Evolutionary conservation across 2,329 filamentous ascomycete genomes (phyloP).

Genomic region (Elsinoe australis): DNA sequence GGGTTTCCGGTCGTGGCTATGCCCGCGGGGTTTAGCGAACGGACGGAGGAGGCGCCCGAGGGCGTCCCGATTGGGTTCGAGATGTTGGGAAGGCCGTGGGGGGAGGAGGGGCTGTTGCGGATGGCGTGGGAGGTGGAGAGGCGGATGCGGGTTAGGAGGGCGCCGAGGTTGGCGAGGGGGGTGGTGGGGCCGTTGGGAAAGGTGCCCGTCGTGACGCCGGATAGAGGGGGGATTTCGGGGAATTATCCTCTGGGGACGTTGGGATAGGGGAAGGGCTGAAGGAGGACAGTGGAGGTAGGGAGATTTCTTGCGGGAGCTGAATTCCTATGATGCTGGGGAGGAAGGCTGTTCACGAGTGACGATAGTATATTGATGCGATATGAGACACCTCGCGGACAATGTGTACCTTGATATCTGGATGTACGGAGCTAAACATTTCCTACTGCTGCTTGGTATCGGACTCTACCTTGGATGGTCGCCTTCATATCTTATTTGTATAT

Average conservation of each 20-base stretch:
- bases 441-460: too few species aligned
- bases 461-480: too few species aligned
- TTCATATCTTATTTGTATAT: too few species aligned
- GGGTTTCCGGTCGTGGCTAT: constrained; percentile 48
- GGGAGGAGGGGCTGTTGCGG: constrained; percentile 47
- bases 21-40: constrained; percentile 47
- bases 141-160: constrained; percentile 39
- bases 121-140: constrained; percentile 47
- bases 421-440: too few species aligned
- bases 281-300: not conserved
- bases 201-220: constrained; percentile 41
- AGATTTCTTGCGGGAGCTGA: too few species aligned
- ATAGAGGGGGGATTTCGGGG: constrained; percentile 36
- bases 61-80: constrained; percentile 60
- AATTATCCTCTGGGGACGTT: constrained; percentile 43
- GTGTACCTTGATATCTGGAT: too few species aligned
- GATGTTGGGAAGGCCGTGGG: constrained; percentile 51
- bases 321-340: too few species aligned
- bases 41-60: constrained; percentile 43
- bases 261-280: not conserved
- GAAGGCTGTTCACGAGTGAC: too few species aligned
- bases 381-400: too few species aligned
- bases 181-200: constrained; percentile 34
- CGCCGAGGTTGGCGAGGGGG: constrained; percentile 41
- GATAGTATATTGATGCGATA: not conserved